phyloP scores from a whole-genome alignment of 2,329 filamentous ascomycete species.

The Aureobasidium melanogenum region DNA sequence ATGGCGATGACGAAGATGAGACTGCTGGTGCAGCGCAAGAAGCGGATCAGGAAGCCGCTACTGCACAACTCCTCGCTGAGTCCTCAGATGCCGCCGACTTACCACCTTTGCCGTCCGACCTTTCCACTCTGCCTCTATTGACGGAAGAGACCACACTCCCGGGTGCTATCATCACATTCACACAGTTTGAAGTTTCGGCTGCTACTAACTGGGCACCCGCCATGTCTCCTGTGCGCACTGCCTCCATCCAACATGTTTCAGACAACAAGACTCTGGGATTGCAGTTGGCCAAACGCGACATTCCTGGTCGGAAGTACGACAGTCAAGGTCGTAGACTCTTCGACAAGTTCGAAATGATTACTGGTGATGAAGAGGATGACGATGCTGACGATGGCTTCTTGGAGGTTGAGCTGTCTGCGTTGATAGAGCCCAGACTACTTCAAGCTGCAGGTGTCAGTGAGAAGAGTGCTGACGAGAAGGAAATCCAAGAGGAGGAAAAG shows the following conservation, averaged over 20 bases:
- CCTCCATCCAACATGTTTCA: constrained; percentile 48
- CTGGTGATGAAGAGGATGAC: constrained; percentile 40
- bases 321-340: constrained; percentile 66
- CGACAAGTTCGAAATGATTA: constrained; percentile 65
- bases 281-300: constrained; percentile 60
- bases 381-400: constrained; percentile 49
- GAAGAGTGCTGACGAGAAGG: background rate
- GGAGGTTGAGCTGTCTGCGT: constrained; percentile 50
- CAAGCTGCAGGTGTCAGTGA: background rate
- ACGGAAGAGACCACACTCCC: constrained; percentile 38
- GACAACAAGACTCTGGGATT: constrained; percentile 45
- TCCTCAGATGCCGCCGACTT: constrained; percentile 46
- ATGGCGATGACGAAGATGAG: constrained; percentile 26
- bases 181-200: constrained; percentile 52
- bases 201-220: constrained; percentile 59
- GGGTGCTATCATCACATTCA: constrained; percentile 63
- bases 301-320: constrained; percentile 52
- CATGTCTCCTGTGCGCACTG: constrained; percentile 55
- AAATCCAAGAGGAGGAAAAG: no score
- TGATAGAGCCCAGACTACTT: constrained; percentile 58
- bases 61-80: constrained; percentile 24
- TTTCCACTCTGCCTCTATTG: constrained; percentile 45
- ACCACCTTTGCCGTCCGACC: constrained; percentile 51
- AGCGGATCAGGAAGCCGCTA: constrained; percentile 19
- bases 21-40: constrained; percentile 18